Evolutionary conservation across 345 rosid genomes (phyloP), one percentile per base, ranked within the genome.

Genomic region (Diplotaxis tenuifolia): DNA sequence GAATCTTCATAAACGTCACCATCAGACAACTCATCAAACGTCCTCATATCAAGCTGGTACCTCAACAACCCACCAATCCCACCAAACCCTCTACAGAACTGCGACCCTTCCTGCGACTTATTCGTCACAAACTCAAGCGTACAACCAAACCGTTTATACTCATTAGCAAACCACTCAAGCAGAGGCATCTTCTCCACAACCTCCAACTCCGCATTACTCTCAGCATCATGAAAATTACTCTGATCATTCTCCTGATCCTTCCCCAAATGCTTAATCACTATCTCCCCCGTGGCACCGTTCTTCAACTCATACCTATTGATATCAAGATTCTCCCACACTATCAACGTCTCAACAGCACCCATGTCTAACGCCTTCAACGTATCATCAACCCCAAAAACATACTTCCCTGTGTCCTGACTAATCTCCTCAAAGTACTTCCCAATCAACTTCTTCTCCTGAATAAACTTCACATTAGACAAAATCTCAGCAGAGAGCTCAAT

Each of bases 381-480:
- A 71, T 92, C 97, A 8, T 89, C 96, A 11, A 89, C 84, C 32
- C 97, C 96, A 62, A 91, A 87, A 11, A 91, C 97, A 58, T 91
- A 91, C 22, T 87, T 91, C 34, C 96, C 96, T 0, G 97, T 89
- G 65, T 92, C 96, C 84, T 92, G 98, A 73, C 92, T 89, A 16
- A 92, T 92, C 83, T 92, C 98, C 79, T 92, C 98, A 34, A 92
- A 92, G 80, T 92, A 90, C 73, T 90, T 92, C 60, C 96, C 95
- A 63, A 92, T 90, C 82, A 92, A 62, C 16, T 85, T 84, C 61
- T 92, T 92, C 77, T 92, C 96, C 62, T 90, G 95, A n/a, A 92
- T 92, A 79, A 92, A 92, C 84, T 92, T 92, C 40, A 89, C 98
- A 72, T 92, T 88, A 5, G 95, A 82, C 5, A 92, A 82, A 45